Conservation (phyloP, 331 rosid species). For the Quercus lobata region DNA sequence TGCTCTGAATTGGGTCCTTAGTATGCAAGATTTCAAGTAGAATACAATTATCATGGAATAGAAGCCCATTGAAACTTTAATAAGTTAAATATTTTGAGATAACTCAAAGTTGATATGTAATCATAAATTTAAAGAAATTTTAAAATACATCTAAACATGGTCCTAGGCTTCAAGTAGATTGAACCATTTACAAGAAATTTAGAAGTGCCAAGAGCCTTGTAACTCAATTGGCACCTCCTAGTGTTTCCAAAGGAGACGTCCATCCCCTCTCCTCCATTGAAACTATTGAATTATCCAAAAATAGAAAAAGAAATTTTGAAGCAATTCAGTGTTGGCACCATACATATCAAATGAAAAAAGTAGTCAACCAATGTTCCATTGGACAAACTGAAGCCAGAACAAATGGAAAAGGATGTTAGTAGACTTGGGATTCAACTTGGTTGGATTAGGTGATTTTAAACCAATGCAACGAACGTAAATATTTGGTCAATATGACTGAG, state of each 20-base stretch:
- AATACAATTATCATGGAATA: background rate
- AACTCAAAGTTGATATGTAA: background rate
- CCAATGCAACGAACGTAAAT: background rate
- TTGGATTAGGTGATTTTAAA: background rate
- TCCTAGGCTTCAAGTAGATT: background rate
- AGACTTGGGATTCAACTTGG: background rate
- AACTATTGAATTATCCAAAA: too few relatives aligned
- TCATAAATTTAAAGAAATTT: background rate
- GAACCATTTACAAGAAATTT: background rate
- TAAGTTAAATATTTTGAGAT: background rate
- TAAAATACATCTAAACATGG: background rate
- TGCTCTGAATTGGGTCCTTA: background rate
- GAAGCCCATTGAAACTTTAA: background rate
- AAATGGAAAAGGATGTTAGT: background rate
- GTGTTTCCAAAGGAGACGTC: too few relatives aligned
- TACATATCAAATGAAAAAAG: background rate
- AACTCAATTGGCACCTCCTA: too few relatives aligned
- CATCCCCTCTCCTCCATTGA: too few relatives aligned
- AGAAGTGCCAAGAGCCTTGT: background rate
- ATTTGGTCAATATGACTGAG: background rate
- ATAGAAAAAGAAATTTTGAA: too few relatives aligned
- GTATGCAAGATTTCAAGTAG: background rate
- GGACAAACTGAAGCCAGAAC: background rate
- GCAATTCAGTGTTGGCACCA: background rate
- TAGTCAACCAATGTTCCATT: background rate